Percentiles rank a stretch among this genome's conserved stretches.
These are phyloP conservation scores for Thelephora terrestris DNA, from an alignment of 1,284 basidiomycete genomes.

Conservation along the genomic window DNA sequence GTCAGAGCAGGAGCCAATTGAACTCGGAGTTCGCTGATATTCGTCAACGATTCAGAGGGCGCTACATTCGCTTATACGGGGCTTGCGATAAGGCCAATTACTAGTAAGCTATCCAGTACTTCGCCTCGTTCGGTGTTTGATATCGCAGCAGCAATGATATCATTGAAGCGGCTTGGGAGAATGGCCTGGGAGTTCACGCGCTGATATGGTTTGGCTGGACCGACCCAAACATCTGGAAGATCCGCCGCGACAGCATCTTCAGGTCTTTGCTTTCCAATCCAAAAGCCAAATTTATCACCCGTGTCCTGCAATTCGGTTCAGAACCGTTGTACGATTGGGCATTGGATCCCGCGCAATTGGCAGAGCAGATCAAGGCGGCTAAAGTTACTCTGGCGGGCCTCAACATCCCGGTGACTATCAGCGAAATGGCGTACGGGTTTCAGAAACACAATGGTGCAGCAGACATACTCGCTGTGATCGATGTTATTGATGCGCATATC, in stretches of 20 bases:
- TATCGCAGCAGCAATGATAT: constrained; percentile 43
- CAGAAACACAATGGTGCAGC: constrained; percentile 43
- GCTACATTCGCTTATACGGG: constrained; percentile 68
- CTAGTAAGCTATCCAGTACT: constrained; percentile 35
- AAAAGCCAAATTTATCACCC: constrained; percentile 57
- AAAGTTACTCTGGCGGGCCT: constrained; percentile 42
- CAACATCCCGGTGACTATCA: constrained; percentile 58
- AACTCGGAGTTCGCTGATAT: constrained; percentile 99
- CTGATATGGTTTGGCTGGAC: constrained; percentile 70
- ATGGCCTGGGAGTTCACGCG: constrained; percentile 61
- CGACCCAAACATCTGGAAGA: constrained; percentile 42
- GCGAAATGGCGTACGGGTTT: constrained; percentile 39
- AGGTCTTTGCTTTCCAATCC: constrained; percentile 48
- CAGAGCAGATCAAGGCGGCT: constrained; percentile 41
- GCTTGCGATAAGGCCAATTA: constrained; percentile 53
- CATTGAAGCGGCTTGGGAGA: constrained; percentile 62
- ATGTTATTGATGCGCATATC: constrained; percentile 63
- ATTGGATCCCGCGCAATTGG: constrained; percentile 40
- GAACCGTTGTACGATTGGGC: constrained; percentile 64
- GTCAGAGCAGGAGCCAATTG: constrained; percentile 35
- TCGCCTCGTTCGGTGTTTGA: neutral
- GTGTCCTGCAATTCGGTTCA: constrained; percentile 60
- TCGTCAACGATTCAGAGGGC: constrained; percentile 94
- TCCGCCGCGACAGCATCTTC: constrained; percentile 46
- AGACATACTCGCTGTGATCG: constrained; percentile 51